Percentiles rank a stretch among this genome's conserved stretches.
phyloP scores from a whole-genome alignment of 1,284 basidiomycete genomes.

The Sutorius eximius region DNA sequence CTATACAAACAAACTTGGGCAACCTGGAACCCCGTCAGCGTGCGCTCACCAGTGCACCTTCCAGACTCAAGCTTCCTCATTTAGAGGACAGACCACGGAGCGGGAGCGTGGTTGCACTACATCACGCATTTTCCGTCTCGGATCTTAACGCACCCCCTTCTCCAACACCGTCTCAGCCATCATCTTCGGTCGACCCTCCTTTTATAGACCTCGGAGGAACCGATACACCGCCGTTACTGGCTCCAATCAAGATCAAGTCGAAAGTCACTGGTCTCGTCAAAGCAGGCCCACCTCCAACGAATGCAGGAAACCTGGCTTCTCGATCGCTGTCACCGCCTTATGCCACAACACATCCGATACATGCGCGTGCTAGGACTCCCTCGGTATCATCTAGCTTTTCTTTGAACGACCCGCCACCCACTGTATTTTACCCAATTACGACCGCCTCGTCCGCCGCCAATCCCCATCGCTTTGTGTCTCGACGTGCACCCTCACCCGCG shows the following conservation, averaged over 20 bases:
- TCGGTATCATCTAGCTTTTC: conserved; percentile 46
- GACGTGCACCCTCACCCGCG: conserved; percentile 36
- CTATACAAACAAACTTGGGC: conserved; percentile 13
- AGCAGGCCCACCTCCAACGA: conserved; percentile 24
- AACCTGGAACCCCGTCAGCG: conserved; percentile 38
- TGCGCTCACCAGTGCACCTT: conserved; percentile 34
- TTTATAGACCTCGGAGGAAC: conserved; percentile 9
- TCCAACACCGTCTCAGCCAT: conserved; percentile 20
- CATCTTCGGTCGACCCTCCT: conserved; percentile 20
- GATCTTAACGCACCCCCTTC: conserved; percentile 18
- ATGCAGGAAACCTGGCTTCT: conserved; percentile 10
- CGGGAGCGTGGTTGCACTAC: conserved; percentile 36
- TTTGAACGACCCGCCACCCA: conserved; percentile 32
- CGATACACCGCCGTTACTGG: conserved; percentile 10
- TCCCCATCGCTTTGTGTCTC: conserved; percentile 50
- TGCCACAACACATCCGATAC: conserved; percentile 36
- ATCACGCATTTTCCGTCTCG: conserved; percentile 36
- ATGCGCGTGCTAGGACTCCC: conserved; percentile 40
- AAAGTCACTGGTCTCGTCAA: conserved; percentile 53
- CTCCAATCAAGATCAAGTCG: conserved; percentile 49
- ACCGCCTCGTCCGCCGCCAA: conserved; percentile 54
- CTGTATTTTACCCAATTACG: conserved; percentile 55
- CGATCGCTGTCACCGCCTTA: conserved; percentile 33
- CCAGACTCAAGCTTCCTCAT: conserved; percentile 24
- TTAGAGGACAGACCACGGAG: conserved; percentile 32